Evolutionary conservation across 108 stramenopile species (phyloP), one percentile per base, ranked within the genome.

Genomic region (Cyclotella distinguenda): DNA sequence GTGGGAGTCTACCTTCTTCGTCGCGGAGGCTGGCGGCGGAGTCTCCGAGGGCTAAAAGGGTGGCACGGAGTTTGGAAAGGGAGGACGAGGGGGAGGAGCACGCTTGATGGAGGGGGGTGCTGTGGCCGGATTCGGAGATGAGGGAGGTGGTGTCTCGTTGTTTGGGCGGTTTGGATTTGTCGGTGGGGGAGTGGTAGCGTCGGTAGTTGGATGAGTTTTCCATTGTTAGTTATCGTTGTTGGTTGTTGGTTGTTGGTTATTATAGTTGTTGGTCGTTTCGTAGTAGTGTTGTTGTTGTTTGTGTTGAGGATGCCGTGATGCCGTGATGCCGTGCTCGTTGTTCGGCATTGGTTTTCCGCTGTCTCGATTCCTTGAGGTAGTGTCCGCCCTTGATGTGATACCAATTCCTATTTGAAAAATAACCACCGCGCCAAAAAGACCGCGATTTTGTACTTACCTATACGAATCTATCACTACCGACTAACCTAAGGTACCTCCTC

Each of bases 31-130:
- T 7, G 25, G 77, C 77, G 51, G 42, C 28, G 12, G 30, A 26
- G 32, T 51, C 45, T 0, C 77, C 74, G 21, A 76, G 66, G 6
- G 77, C 72, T n/a, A 78, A 38, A 4, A 78, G 72, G 10, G 72
- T 73, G n/a, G 77, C 77, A 25, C 77, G 77, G 3, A 78, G 71
- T 62, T 69, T 73, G 50, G 77, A 78, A 26, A 63, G 77, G 35
- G 72, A 69, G 66, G 72, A 73, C 4, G 72, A 69, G 28, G 77
- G 77, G 28, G 72, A 73, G 31, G 72, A 40, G 58, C 77, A 78
- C 10, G 77, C 77, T 9, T 27, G 38, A 49, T 78, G 77, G 28
- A 78, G 77, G 43, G 72, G 66, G 32, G 72, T 78, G 48, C 66
- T 72, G 19, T 12, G 31, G 33, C 35, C 25, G 33, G 19, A 22